A percentile compares a stretch with the other conserved stretches of the same genome.
Conservation (phyloP, 1,284 basidiomycete genomes). For the Apiotrichum laibachii region DNA sequence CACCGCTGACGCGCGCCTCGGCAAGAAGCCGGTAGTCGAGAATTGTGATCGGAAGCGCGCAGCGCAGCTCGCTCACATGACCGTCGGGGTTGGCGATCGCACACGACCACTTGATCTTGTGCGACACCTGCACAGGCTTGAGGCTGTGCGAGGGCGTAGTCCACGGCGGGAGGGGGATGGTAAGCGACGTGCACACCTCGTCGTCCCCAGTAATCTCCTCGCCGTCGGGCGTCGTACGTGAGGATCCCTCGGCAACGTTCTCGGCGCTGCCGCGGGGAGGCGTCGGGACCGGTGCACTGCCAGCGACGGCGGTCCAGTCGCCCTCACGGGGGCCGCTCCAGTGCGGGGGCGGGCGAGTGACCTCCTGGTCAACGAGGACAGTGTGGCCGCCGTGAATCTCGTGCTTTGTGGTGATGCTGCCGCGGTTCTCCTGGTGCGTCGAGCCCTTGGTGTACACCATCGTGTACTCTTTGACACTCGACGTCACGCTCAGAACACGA, state of each 20-base stretch:
- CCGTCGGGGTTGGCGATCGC: constrained; percentile 80
- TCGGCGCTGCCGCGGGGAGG: constrained; percentile 4
- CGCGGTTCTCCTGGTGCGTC: constrained; percentile 63
- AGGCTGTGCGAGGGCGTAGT: constrained; percentile 61
- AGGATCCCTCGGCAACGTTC: neutral
- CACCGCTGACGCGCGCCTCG: constrained; percentile 69
- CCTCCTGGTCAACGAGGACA: constrained; percentile 29
- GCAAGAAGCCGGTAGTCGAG: constrained; percentile 69
- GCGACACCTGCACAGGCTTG: constrained; percentile 66
- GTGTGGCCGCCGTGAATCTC: constrained; percentile 66
- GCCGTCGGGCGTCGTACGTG: constrained; percentile 16
- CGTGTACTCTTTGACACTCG: constrained; percentile 67
- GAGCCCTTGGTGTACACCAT: constrained; percentile 64
- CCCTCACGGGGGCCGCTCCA: constrained; percentile 17
- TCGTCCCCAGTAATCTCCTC: constrained; percentile 48
- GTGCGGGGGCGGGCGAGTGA: constrained; percentile 28
- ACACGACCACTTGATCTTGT: constrained; percentile 60
- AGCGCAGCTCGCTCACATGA: constrained; percentile 83
- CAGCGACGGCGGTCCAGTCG: neutral
- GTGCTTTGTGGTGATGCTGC: constrained; percentile 65
- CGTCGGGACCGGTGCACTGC: neutral
- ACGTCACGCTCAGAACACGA: constrained; percentile 64
- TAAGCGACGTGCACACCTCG: constrained; percentile 54
- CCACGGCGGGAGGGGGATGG: constrained; percentile 52
- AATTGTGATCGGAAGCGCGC: constrained; percentile 80